Base-by-base conservation (phyloP, 2,329 filamentous ascomycete genomes). In the Neoascochyta sp. region DNA sequence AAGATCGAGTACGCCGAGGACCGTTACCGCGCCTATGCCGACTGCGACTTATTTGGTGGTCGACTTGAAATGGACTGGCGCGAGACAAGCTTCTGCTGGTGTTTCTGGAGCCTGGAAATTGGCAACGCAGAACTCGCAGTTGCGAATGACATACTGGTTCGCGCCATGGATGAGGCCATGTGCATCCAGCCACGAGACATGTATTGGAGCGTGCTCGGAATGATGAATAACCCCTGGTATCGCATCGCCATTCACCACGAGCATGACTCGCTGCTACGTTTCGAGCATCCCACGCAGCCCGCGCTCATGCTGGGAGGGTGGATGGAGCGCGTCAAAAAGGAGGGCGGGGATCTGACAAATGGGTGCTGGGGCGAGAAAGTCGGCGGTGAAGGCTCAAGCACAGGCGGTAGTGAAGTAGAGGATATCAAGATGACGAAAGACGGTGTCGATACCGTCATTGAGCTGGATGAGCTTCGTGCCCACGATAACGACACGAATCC, bases 191-290 rank as follows among this genome's bases (percentile, higher is more conserved):
- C 89, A 4, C 75, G 86, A 39, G 89, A 95, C 52, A 92, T 95
- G 86, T 95, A 95, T 65, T 95, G 89, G 89, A 88, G 80, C 38
- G 87, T 94, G 2, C 67, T 95, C 21, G 88, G 89, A 0, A 95
- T 95, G 89, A 95, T 95, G 89, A 95, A 95, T 64, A 95, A 95
- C 50, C 85, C 86, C 0, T 95, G 89, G 89, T 95, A 83, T 60
- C 75, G 89, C 4, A 75, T 95, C 1, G 77, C 80, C 2, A 83
- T 95, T 32, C 76, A 78, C 29, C 80, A 80, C 33, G 80, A 89
- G 37, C 71, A 70, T 0, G 69, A 76, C 10, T 63, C 55, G 6
- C 64, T 95, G 22, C 39, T 39, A 5, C 73, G 77, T 5, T 95
- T 95, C 46, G 88, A 95, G 59, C 89, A 95, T 49, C 89, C 89